Evolutionary conservation across 139 green algal genomes (phyloP), one percentile per base, ranked within the genome.

Genomic region (Picochlorum sp.): DNA sequence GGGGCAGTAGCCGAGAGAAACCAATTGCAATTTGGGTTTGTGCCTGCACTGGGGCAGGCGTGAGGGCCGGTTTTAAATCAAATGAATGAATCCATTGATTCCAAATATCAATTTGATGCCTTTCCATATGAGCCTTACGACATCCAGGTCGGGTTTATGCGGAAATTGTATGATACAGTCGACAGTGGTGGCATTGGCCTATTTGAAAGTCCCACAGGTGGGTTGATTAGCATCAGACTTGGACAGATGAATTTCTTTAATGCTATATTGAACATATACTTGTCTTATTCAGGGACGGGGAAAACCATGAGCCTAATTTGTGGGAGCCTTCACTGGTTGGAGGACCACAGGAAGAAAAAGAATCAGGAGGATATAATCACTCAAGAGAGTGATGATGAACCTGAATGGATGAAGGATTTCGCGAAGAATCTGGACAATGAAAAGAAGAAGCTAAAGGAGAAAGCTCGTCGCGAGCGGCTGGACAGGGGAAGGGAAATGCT

Each of bases 291-390:
- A 54, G 47, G 90, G 44, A 95, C 88, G 2, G 88, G 91, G 45
- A 97, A 97, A 66, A 97, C 91, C 10, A 81, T 97, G 23, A 95
- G 85, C 66, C 63, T 97, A 6, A 94, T 97, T 41, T 96, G 90
- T 69, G 80, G 74, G 38, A 63, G 76, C 4, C 67, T 97, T 38
- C 78, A 87, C 26, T 94, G 87, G 88, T 81, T 95, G 26, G 51
- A 79, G 15, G 78, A 92, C 72, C 11, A 70, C 66, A 60, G 54
- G 52, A 45, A 23, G 63, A 23, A 30, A 30, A 30, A 63, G 72
- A 6, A 49, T 21, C 23, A 70, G 66, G 4, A 30, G 28, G 9
- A 26, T 14, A 34, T 28, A 11, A 65, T 30, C 14, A 3, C 34
- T 4, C 23, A 57, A 16, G 28, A 11, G 3, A 38, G 73, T 0